These are phyloP conservation scores for Citropsis articulata DNA, from an alignment of 345 rosid species.

Conservation along the genomic window DNA sequence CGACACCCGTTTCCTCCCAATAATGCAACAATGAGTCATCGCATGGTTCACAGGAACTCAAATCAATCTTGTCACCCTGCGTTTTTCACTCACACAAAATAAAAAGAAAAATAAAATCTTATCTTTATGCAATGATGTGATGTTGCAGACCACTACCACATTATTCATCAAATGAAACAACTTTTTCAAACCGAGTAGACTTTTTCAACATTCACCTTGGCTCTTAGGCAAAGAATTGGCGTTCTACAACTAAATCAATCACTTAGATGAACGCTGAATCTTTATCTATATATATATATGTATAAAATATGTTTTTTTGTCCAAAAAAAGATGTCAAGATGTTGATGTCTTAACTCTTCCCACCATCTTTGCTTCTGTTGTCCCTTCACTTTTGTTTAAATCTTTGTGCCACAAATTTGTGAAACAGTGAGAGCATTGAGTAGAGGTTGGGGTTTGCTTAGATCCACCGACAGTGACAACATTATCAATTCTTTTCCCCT, in stretches of 20 bases:
- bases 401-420: not conserved
- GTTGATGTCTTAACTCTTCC: not conserved
- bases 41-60: not conserved
- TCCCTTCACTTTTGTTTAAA: not conserved
- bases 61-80: not conserved
- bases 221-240: not conserved
- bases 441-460: conserved; percentile 26
- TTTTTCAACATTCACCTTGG: not conserved
- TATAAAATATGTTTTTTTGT: too few relatives aligned
- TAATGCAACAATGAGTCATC: not conserved
- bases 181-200: not conserved
- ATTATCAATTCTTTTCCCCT: conserved; percentile 8
- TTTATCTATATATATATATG: too few relatives aligned
- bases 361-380: not conserved
- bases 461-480: conserved; percentile 31
- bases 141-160: not conserved
- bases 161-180: not conserved
- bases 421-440: not conserved
- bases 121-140: not conserved
- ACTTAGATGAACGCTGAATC: not conserved
- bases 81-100: too few relatives aligned
- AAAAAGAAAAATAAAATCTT: not conserved
- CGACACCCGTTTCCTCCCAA: not conserved
- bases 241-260: not conserved
- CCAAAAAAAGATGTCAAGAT: too few relatives aligned